Evolutionary conservation across 2,329 filamentous ascomycete species (phyloP).

Genomic region (Lachnellula occidentalis): DNA sequence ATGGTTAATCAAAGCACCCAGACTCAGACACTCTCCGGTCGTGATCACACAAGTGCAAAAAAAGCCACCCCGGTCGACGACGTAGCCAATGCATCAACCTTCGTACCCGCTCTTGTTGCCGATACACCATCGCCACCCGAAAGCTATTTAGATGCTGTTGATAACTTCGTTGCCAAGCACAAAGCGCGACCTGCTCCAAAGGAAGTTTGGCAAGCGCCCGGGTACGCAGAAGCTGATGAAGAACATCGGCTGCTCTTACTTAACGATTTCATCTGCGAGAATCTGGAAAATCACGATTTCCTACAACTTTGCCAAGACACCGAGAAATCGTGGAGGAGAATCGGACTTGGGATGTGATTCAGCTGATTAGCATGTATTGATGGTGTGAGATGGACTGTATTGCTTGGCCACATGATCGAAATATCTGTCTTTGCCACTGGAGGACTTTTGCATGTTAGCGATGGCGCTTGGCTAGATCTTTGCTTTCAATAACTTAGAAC

Average conservation of each 20-base stretch:
- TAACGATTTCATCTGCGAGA: constrained; percentile 45
- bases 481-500: background rate
- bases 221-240: constrained; percentile 25
- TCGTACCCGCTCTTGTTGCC: background rate
- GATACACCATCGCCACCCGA: constrained; percentile 12
- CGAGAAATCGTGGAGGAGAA: constrained; percentile 42
- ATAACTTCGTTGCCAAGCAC: constrained; percentile 20
- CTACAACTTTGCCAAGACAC: constrained; percentile 45
- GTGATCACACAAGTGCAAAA: constrained; percentile 11
- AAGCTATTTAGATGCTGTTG: constrained; percentile 17
- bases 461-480: background rate
- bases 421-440: background rate
- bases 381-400: background rate
- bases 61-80: background rate
- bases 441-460: background rate
- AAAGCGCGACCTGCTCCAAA: constrained; percentile 19
- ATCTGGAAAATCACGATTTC: constrained; percentile 44
- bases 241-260: constrained; percentile 38
- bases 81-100: background rate
- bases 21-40: constrained; percentile 21
- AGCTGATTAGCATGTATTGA: background rate
- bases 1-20: constrained; percentile 29
- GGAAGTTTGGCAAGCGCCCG: constrained; percentile 25
- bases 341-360: constrained; percentile 37
- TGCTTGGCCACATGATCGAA: background rate